phyloP scores from a whole-genome alignment of 2,329 filamentous ascomycete species.

The Fusarium pseudocircinatum region DNA sequence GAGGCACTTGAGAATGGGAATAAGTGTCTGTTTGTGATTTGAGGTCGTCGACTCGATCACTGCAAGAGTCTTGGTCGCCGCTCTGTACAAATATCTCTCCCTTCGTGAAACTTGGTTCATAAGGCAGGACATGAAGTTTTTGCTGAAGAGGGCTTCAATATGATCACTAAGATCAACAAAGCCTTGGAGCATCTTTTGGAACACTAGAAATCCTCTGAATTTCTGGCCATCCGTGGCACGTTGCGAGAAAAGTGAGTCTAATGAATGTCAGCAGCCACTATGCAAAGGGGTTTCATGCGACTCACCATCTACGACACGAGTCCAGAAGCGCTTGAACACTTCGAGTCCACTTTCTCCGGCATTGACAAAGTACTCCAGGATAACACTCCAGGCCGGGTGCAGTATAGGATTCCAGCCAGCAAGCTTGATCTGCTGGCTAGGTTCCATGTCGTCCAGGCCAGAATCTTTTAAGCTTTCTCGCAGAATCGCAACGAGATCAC shows the following conservation, averaged over 20 bases:
- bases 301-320: conserved; percentile 84
- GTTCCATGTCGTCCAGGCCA: conserved; percentile 40
- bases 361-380: conserved; percentile 67
- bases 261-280: conserved; percentile 33
- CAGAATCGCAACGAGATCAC: conserved; percentile 77
- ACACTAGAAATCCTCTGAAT: conserved; percentile 89
- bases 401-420: conserved; percentile 82
- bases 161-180: conserved; percentile 57
- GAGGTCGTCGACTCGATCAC: conserved; percentile 73
- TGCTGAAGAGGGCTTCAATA: conserved; percentile 75
- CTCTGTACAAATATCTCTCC: conserved; percentile 81
- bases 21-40: conserved; percentile 61
- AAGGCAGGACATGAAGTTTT: conserved; percentile 82
- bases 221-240: conserved; percentile 88
- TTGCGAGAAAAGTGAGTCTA: conserved; percentile 85
- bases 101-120: conserved; percentile 81
- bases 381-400: conserved; percentile 87
- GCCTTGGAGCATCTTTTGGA: conserved; percentile 75
- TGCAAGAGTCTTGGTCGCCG: conserved; percentile 80
- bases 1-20: conserved; percentile 71
- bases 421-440: conserved; percentile 62
- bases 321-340: conserved; percentile 83
- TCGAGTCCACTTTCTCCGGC: conserved; percentile 50
- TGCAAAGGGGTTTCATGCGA: no score
- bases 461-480: conserved; percentile 75